Evolutionary conservation across 2,329 filamentous ascomycete genomes (phyloP).

Genomic region (Fusarium nanum): DNA sequence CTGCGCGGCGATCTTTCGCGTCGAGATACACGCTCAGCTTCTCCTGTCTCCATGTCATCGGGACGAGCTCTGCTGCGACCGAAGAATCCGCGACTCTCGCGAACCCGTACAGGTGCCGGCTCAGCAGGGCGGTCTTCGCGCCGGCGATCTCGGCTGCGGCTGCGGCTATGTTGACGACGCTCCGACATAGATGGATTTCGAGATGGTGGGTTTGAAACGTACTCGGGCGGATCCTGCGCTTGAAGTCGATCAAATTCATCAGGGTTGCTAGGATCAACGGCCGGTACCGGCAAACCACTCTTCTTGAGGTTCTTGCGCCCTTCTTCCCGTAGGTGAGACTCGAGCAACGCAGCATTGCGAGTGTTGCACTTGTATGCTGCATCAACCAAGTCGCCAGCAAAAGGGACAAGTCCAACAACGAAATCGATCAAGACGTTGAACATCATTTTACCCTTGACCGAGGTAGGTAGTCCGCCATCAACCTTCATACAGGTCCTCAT

Average conservation of each 20-base stretch:
- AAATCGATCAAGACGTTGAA: conserved; percentile 83
- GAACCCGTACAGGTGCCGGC: conserved; percentile 48
- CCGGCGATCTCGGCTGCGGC: conserved; percentile 26
- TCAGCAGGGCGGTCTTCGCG: conserved; percentile 37
- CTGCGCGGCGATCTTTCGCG: conserved; percentile 39
- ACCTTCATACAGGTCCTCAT: conserved; percentile 77
- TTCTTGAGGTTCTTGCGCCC: conserved; percentile 68
- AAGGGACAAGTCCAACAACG: conserved; percentile 76
- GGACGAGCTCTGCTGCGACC: conserved; percentile 46
- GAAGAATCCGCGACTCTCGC: conserved; percentile 46
- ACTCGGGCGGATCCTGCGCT: conserved; percentile 45
- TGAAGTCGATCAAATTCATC: conserved; percentile 60
- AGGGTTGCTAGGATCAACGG: conserved; percentile 64
- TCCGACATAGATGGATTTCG: conserved; percentile 42
- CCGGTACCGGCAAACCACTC: conserved; percentile 60
- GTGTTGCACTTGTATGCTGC: conserved; percentile 81
- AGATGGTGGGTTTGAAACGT: conserved; percentile 46
- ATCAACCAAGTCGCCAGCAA: conserved; percentile 81
- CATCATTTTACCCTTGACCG: conserved; percentile 77
- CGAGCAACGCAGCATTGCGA: conserved; percentile 77
- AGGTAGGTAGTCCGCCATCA: conserved; percentile 77
- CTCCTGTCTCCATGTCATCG: conserved; percentile 49
- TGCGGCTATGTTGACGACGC: conserved; percentile 32
- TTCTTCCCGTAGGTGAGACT: conserved; percentile 74
- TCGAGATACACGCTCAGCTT: conserved; percentile 26